Base-by-base conservation (phyloP, 805 yeast species). In the Wickerhamiella spandovensis region DNA sequence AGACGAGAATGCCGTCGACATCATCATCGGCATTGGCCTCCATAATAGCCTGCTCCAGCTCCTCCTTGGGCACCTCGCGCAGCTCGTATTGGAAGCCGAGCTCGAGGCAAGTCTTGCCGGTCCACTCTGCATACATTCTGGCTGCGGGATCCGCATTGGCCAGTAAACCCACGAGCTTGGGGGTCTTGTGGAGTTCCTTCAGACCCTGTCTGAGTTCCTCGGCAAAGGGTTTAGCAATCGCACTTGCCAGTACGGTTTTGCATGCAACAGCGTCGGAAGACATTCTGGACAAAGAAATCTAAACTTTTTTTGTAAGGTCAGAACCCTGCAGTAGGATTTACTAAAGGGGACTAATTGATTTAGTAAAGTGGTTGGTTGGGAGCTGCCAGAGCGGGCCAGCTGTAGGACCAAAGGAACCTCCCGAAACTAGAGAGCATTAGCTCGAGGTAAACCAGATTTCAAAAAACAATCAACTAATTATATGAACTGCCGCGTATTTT, bases 71-170 rank as follows among this genome's bases (percentile, higher is more conserved):
- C 18, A 83, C 80, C 58, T 78, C 75, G 28, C 84, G 68, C 55
- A 92, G 69, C 63, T 88, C 90, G 65, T 86, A 92, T 35, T 76
- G 70, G 68, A 92, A 88, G 0, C 98, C 98, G 51, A 88, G 68
- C 20, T 84, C 80, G 61, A 79, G 82, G 57, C 92, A 79, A 0
- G 97, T 90, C 63, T 87, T 89, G 25, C 83, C 84, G 0, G 98
- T 90, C 96, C 97, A 92, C 47, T 79, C 81, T 46, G 98, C 97
- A 65, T 92, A 92, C 84, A 84, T 84, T 61, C 76, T 76, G 5
- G 96, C 97, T 12, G 97, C 96, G 2, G 97, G 97, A 60, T 92
- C 98, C 15, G 74, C 72, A 65, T 92, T 92, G 15, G 97, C 97
- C 42, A 92, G 71, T 54, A 92, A 79, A 0, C 98, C 98, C 32